Evolutionary conservation across 805 yeast genomes (phyloP).

Genomic region (Candida sithepensis): DNA sequence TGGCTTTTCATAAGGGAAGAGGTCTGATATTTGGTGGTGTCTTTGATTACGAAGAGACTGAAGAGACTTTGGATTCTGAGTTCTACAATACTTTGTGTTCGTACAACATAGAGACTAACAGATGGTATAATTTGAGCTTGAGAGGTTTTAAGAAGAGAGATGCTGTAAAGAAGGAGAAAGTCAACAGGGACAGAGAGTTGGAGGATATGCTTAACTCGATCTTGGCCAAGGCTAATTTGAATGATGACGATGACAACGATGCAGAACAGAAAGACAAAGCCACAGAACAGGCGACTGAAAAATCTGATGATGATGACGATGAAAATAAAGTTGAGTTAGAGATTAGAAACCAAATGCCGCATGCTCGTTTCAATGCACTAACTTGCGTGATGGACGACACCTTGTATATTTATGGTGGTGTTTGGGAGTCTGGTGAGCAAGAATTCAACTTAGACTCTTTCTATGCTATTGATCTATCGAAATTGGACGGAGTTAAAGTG

Average conservation of each 20-base stretch:
- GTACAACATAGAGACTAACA: conserved; percentile 78
- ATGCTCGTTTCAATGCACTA: conserved; percentile 82
- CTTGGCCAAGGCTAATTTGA: conserved; percentile 67
- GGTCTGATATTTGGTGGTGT: conserved; percentile 96
- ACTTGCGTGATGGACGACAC: conserved; percentile 82
- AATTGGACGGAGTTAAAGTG: conserved; percentile 81
- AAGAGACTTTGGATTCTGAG: conserved; percentile 80
- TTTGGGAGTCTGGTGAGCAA: conserved; percentile 83
- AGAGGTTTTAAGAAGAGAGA: conserved; percentile 58
- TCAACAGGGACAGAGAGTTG: conserved; percentile 70
- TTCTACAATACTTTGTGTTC: conserved; percentile 80
- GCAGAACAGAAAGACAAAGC: conserved; percentile 36
- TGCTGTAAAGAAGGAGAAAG: conserved; percentile 38
- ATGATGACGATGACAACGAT: conserved; percentile 48
- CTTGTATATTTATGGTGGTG: conserved; percentile 84
- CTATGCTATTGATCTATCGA: conserved; percentile 81
- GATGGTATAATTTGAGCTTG: conserved; percentile 77
- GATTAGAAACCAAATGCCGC: conserved; percentile 65
- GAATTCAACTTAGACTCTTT: conserved; percentile 83
- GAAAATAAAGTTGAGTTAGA: conserved; percentile 43
- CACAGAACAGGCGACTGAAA: conserved; percentile 28
- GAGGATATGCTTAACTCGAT: conserved; percentile 77
- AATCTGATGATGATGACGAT: conserved; percentile 35
- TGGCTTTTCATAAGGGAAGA: conserved; percentile 86
- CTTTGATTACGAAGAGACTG: conserved; percentile 91